phyloP scores from a whole-genome alignment of 345 rosid genomes.

The Gossypium ekmanianum region DNA sequence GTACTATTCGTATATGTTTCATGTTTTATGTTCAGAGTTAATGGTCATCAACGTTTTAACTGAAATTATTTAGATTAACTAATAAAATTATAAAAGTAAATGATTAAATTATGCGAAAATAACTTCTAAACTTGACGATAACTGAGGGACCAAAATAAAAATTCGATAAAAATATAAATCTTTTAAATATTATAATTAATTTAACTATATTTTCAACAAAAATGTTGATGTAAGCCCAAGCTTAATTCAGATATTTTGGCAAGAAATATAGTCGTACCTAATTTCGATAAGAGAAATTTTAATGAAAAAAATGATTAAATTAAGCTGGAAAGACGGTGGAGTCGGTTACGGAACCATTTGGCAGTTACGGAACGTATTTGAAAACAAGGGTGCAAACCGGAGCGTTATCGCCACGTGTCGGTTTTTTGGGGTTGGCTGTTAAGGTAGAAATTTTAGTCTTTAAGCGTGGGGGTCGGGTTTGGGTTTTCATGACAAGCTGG shows the following conservation, averaged over 20 bases:
- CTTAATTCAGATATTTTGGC: background rate
- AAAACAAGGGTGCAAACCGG: background rate
- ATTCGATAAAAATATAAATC: background rate
- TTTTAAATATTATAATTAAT: background rate
- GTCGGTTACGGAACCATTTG: constrained; percentile 24
- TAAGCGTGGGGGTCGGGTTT: constrained; percentile 11
- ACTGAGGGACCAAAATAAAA: too few species aligned
- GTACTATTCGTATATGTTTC: too few species aligned
- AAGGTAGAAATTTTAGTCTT: background rate
- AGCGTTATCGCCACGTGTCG: constrained; percentile 39
- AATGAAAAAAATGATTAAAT: background rate
- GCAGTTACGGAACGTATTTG: constrained; percentile 17
- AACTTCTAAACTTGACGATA: too few species aligned
- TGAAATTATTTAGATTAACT: too few species aligned
- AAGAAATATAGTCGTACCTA: background rate
- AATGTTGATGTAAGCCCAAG: background rate
- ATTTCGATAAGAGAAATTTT: background rate
- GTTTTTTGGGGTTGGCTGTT: constrained; percentile 30
- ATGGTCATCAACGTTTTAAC: too few species aligned
- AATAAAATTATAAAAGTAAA: too few species aligned
- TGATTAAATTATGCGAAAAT: too few species aligned
- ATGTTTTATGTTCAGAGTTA: too few species aligned
- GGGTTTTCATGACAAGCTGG: constrained; percentile 41
- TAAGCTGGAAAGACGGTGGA: constrained; percentile 24
- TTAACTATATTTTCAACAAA: background rate